Percentiles rank a stretch among this genome's conserved stretches.
Conservation (phyloP, 495 filamentous ascomycete species). For the Thozetella sp. region DNA sequence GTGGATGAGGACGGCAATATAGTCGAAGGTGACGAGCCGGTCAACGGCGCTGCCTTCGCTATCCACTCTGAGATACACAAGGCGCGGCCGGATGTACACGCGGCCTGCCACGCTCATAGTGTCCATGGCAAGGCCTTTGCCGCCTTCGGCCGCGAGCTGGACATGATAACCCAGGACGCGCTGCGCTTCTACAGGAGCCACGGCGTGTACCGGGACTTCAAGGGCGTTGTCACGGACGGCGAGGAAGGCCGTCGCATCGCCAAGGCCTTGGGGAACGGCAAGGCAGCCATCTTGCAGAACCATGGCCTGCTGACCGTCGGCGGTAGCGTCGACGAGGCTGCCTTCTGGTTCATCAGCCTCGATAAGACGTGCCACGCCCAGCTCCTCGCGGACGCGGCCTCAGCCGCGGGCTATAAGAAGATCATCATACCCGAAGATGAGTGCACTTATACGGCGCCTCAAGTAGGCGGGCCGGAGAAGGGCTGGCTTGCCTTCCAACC, state of each 20-base stretch:
- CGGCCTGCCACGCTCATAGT: constrained; percentile 55
- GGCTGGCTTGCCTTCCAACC: constrained; percentile 52
- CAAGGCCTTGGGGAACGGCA: constrained; percentile 58
- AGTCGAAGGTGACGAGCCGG: constrained; percentile 46
- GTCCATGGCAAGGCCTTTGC: constrained; percentile 54
- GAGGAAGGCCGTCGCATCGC: constrained; percentile 66
- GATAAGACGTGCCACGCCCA: constrained; percentile 70
- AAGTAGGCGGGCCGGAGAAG: constrained; percentile 36
- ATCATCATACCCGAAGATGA: constrained; percentile 55
- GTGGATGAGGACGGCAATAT: constrained; percentile 54
- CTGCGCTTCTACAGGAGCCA: constrained; percentile 51
- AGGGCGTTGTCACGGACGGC: constrained; percentile 58
- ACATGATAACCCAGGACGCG: constrained; percentile 60
- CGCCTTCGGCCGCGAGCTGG: constrained; percentile 50
- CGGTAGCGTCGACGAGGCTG: constrained; percentile 55
- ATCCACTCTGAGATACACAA: constrained; percentile 65
- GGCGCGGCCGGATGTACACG: constrained; percentile 49
- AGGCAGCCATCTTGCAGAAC: constrained; percentile 56
- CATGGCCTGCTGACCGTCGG: constrained; percentile 59
- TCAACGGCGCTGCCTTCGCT: constrained; percentile 58
- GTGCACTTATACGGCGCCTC: constrained; percentile 39
- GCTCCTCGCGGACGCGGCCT: constrained; percentile 65
- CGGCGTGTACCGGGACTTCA: constrained; percentile 53
- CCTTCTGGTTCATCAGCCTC: constrained; percentile 66
- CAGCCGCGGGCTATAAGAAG: constrained; percentile 57